Evolutionary conservation across 768 basidiomycete genomes (phyloP).

Genomic region (Mycena kentingensis): DNA sequence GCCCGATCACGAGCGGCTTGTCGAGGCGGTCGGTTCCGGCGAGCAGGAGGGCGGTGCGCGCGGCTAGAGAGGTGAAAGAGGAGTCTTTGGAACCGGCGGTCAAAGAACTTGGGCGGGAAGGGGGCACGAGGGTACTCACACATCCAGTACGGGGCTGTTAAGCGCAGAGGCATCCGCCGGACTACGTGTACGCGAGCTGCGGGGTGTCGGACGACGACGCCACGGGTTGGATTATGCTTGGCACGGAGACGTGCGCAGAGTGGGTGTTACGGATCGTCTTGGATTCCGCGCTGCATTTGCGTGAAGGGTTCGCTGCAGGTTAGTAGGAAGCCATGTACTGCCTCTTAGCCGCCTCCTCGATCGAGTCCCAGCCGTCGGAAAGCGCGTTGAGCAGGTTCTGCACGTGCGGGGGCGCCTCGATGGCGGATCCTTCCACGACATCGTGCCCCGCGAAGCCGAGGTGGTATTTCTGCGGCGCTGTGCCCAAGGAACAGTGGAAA

Average conservation of each 20-base stretch:
- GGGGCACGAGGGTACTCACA: slow-evolving; percentile 50
- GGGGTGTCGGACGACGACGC: slow-evolving; percentile 38
- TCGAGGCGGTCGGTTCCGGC: slow-evolving; percentile 94
- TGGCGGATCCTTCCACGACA: slow-evolving; percentile 90
- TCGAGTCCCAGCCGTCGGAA: slow-evolving; percentile 80
- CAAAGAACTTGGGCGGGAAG: neutral
- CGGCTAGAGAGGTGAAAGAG: slow-evolving; percentile 72
- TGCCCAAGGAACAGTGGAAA: slow-evolving; percentile 43
- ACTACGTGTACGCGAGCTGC: slow-evolving; percentile 44
- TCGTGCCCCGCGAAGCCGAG: slow-evolving; percentile 82
- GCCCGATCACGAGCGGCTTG: slow-evolving; percentile 91
- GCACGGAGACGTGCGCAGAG: slow-evolving; percentile 90
- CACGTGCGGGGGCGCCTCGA: slow-evolving; percentile 94
- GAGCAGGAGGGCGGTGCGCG: slow-evolving; percentile 79
- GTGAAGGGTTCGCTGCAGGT: neutral
- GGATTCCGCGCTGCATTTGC: slow-evolving; percentile 61
- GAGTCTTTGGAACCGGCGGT: slow-evolving; percentile 61
- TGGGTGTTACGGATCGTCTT: slow-evolving; percentile 77
- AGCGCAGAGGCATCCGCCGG: slow-evolving; percentile 85
- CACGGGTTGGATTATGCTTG: slow-evolving; percentile 62
- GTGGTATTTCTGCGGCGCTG: slow-evolving; percentile 70
- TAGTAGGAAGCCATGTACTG: slow-evolving; percentile 64
- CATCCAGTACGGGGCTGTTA: slow-evolving; percentile 88
- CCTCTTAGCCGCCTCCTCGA: slow-evolving; percentile 91
- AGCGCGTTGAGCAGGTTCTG: slow-evolving; percentile 80